phyloP scores from a whole-genome alignment of 805 yeast species.

The Pichia kluyveri region DNA sequence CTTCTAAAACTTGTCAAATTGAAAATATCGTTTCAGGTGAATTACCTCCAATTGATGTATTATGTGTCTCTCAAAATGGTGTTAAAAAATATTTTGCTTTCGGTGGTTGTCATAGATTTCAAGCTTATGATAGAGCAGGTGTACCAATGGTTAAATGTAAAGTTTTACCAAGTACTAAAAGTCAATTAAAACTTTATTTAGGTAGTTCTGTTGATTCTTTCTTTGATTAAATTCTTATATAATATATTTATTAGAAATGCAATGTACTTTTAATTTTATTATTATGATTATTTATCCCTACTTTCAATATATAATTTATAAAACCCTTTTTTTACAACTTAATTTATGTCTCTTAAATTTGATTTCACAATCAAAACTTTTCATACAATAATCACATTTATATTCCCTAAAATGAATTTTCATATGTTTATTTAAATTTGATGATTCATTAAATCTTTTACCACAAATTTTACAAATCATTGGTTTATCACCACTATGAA shows the following conservation, averaged over 20 bases:
- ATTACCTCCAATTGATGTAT: conserved; percentile 75
- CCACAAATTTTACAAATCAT: conserved; percentile 72
- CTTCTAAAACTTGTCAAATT: conserved; percentile 47
- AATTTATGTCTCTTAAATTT: conserved; percentile 33
- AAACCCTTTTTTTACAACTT: conserved; percentile 47
- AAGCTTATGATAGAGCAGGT: conserved; percentile 63
- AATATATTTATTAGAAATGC: background rate
- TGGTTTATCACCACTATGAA: conserved; percentile 90
- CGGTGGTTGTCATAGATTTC: conserved; percentile 88
- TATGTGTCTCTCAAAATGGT: conserved; percentile 57
- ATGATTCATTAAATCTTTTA: conserved; percentile 79
- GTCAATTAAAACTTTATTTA: conserved; percentile 57
- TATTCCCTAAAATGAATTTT: conserved; percentile 56
- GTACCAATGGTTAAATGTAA: conserved; percentile 54
- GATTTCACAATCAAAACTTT: conserved; percentile 38
- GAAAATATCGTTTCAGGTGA: conserved; percentile 49
- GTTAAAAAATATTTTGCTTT: conserved; percentile 64
- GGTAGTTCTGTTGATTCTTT: conserved; percentile 57
- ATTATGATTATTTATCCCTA: no score
- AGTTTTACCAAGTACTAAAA: conserved; percentile 65
- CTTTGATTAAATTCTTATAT: conserved; percentile 35
- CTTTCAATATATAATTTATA: no score
- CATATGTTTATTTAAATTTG: conserved; percentile 84
- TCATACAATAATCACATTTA: conserved; percentile 44
- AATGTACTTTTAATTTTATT: conserved; percentile 39